Conservation (phyloP, 805 yeast genomes). For the Pichia sporocuriosa region DNA sequence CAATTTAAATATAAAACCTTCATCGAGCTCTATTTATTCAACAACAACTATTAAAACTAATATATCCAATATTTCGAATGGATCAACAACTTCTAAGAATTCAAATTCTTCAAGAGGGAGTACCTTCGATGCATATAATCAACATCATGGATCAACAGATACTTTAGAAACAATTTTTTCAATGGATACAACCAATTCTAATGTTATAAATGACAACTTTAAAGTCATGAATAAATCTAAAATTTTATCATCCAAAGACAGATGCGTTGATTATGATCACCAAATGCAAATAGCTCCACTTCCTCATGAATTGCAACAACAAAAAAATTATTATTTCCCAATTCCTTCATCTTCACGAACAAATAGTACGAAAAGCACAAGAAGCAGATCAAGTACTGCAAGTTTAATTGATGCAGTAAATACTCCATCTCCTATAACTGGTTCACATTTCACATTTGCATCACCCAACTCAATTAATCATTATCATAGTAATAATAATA, state of each 20-base stretch:
- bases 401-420: background rate
- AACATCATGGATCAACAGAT: background rate
- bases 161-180: constrained; percentile 8
- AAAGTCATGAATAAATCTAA: too few species aligned
- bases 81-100: background rate
- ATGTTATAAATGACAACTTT: background rate
- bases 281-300: too few species aligned
- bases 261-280: too few species aligned
- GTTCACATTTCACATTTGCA: background rate
- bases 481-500: too few species aligned
- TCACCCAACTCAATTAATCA: background rate
- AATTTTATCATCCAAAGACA: background rate
- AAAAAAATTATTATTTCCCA: too few species aligned
- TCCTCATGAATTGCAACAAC: too few species aligned
- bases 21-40: constrained; percentile 8
- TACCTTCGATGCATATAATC: constrained; percentile 2
- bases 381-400: background rate
- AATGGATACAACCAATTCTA: background rate
- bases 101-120: constrained; percentile 2
- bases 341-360: too few species aligned
- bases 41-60: constrained; percentile 1
- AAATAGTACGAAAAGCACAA: background rate
- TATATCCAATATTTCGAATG: background rate
- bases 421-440: background rate
- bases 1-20: background rate